Evolutionary conservation across 1,284 basidiomycete genomes (phyloP).

Genomic region (Mycena sp.): DNA sequence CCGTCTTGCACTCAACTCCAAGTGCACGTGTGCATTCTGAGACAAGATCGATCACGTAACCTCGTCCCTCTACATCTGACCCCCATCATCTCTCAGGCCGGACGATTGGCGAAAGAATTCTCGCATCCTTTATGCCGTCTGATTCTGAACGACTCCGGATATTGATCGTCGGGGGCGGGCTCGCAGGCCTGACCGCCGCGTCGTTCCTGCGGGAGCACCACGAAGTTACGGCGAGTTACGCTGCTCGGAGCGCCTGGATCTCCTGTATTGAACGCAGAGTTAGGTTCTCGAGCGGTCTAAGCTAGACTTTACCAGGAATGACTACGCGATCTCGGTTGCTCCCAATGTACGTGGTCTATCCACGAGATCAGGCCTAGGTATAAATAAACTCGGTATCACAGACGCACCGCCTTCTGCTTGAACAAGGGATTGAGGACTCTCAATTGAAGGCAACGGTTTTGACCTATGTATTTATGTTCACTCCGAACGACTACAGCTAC

Average conservation of each 20-base stretch:
- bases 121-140: background rate
- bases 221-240: constrained; percentile 17
- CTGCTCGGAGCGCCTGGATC: background rate
- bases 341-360: constrained; percentile 15
- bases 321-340: constrained; percentile 24
- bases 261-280: background rate
- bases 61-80: background rate
- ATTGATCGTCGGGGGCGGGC: constrained; percentile 22
- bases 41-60: background rate
- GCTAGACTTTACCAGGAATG: constrained; percentile 52
- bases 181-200: constrained; percentile 21
- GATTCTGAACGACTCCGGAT: constrained; percentile 8
- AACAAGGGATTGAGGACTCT: constrained; percentile 20
- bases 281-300: constrained; percentile 49
- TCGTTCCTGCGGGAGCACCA: constrained; percentile 23
- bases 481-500: too few relatives aligned
- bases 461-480: constrained; percentile 19
- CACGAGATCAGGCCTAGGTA: background rate
- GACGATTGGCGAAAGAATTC: background rate
- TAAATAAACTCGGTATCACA: background rate
- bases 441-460: constrained; percentile 18
- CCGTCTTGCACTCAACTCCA: background rate
- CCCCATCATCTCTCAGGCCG: background rate
- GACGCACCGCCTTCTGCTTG: constrained; percentile 20
- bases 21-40: background rate